Base-by-base conservation (phyloP, 129 eudicot species). In the Oenanthe sinensis region DNA sequence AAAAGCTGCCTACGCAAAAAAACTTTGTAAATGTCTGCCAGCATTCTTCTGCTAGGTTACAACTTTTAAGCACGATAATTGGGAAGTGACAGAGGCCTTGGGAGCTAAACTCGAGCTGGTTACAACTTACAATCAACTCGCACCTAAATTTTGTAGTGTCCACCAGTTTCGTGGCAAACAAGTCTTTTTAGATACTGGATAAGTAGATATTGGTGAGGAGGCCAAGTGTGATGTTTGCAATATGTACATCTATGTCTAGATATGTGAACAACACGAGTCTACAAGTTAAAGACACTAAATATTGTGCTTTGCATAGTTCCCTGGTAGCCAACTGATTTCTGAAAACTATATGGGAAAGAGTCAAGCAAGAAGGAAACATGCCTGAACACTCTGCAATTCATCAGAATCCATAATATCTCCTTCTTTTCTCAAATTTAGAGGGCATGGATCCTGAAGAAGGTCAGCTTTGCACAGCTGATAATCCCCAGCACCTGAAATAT, bases 401-500 rank as follows among this genome's bases (percentile, higher is more conserved):
- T 92, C 97, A 24, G 97, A 88, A 75, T 96, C 99, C 99, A 96
- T 96, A 3, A 82, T 65, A 77, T 96, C 92, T 68, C 77, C 91
- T 78, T 82, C 91, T 78, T 90, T 96, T 84, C 89, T 92, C n/a
- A 78, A 76, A 87, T 89, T 96, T 81, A 96, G 77, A 24, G 89
- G 83, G 69, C 91, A 90, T 39, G 99, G 97, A 85, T 96, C 99
- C 83, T 82, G 93, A 43, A 90, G 87, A 81, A 88, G 82, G 80
- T 96, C 99, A 85, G 86, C 88, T 81, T 89, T 92, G 79, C 84
- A 85, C 82, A 96, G 77, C 80, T 90, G 97, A 89, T 86, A 96
- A 85, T 96, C 99, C 77, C 99, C 99, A 8, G 95, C 99, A 65
- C 99, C 99, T 30, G 99, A 80, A 46, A 96, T 87, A 86, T 96